phyloP scores from a whole-genome alignment of 2,329 filamentous ascomycete species.

The Fusarium sp. region DNA sequence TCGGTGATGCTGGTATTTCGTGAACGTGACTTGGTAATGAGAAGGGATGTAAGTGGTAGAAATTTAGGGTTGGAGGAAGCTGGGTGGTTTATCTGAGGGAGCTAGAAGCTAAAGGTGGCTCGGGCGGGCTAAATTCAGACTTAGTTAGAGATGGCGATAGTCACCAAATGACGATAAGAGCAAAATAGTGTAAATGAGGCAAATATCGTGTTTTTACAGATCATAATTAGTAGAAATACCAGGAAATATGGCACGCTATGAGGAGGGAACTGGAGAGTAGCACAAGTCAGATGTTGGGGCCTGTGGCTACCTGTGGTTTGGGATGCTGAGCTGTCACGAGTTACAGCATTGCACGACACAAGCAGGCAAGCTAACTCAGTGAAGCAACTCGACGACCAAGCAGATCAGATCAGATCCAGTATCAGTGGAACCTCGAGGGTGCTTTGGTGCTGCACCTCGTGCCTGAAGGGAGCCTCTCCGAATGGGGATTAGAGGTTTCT shows the following conservation, averaged over 20 bases:
- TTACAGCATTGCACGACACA: constrained; percentile 17
- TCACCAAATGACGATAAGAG: not conserved
- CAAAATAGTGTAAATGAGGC: not conserved
- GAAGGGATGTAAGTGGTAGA: constrained; percentile 10
- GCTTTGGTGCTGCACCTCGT: constrained; percentile 8
- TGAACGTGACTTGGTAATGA: not conserved
- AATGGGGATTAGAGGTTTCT: constrained; percentile 29
- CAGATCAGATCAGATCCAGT: constrained; percentile 1
- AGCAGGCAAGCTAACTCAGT: not conserved
- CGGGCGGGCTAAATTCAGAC: not conserved
- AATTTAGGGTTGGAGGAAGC: constrained; percentile 18
- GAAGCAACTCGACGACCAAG: constrained; percentile 17
- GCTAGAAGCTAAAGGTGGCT: constrained; percentile 3
- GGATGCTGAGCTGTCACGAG: constrained; percentile 26
- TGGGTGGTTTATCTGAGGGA: constrained; percentile 13
- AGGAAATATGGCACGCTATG: not conserved
- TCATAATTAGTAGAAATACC: not conserved
- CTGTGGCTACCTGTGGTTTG: not conserved
- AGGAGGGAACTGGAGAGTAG: not conserved
- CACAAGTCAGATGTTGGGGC: constrained; percentile 18
- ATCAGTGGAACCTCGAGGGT: constrained; percentile 19
- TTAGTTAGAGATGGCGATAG: constrained; percentile 6
- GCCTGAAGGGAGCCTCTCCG: constrained; percentile 21
- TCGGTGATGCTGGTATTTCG: constrained; percentile 2
- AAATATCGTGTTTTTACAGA: not conserved